Evolutionary conservation across 208 protist genomes (phyloP).

Genomic region (Wallacemonas rigidus): DNA sequence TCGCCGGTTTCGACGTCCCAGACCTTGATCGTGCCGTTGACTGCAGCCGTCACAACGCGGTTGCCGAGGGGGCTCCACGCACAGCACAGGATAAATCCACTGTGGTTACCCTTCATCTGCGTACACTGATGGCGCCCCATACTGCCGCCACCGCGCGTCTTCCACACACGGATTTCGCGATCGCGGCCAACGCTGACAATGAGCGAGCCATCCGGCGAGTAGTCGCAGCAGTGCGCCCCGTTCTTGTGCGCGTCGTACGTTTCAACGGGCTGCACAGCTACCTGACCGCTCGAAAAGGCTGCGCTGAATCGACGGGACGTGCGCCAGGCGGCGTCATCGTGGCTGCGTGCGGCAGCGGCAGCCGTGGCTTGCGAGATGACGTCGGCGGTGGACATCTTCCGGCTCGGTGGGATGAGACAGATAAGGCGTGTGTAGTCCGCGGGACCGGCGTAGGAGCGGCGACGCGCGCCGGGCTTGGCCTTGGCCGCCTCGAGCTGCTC

Average conservation of each 20-base stretch:
- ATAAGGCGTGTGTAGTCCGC: conserved; percentile 8
- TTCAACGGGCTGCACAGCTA: background rate
- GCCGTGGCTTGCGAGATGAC: conserved; percentile 1
- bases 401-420: background rate
- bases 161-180: conserved; percentile 14
- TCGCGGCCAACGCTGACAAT: conserved; percentile 18
- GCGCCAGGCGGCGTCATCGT: background rate
- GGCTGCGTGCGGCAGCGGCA: background rate
- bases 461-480: background rate
- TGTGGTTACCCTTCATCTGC: conserved; percentile 16
- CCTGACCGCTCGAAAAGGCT: conserved; percentile 5
- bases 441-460: conserved; percentile 4
- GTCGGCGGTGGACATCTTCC: background rate
- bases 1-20: conserved; percentile 10
- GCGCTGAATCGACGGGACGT: background rate
- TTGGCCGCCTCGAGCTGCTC: conserved; percentile 9
- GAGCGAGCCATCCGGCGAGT: conserved; percentile 16
- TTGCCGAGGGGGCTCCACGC: conserved; percentile 17
- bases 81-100: conserved; percentile 17
- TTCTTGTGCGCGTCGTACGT: conserved; percentile 29
- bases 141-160: conserved; percentile 7
- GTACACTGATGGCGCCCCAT: background rate
- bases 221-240: conserved; percentile 21
- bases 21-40: conserved; percentile 18
- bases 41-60: conserved; percentile 10